Percentiles rank a stretch among this genome's conserved stretches.
phyloP scores from a whole-genome alignment of 495 filamentous ascomycete genomes.

The Aspergillus mulundensis region DNA sequence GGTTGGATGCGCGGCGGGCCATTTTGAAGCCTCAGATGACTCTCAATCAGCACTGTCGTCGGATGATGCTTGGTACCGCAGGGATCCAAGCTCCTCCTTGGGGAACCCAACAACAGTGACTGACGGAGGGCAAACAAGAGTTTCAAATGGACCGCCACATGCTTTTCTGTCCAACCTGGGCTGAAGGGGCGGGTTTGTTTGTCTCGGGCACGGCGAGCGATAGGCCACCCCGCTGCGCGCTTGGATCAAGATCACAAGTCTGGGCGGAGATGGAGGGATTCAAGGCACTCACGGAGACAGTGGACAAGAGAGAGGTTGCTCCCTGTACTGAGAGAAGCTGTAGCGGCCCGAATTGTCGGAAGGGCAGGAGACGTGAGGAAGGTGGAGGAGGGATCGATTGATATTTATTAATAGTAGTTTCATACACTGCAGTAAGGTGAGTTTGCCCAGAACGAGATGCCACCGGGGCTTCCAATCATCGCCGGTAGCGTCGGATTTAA shows the following conservation, averaged over 20 bases:
- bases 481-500: conserved; percentile 8
- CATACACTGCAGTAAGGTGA: conserved; percentile 4
- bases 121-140: conserved; percentile 4
- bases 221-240: conserved; percentile 20
- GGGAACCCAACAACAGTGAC: neutral
- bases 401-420: conserved; percentile 18
- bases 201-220: conserved; percentile 13
- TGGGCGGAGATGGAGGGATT: conserved; percentile 7
- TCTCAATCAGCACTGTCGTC: conserved; percentile 14
- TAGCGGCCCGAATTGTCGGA: conserved; percentile 7
- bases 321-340: neutral
- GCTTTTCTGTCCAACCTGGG: conserved; percentile 4
- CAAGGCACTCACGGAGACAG: conserved; percentile 14
- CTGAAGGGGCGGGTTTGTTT: conserved; percentile 9
- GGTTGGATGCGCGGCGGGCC: neutral
- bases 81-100: neutral
- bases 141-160: neutral
- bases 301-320: neutral
- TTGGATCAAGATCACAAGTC: conserved; percentile 6
- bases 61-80: conserved; percentile 11
- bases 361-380: neutral
- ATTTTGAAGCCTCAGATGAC: conserved; percentile 14
- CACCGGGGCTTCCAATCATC: conserved; percentile 1
- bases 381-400: conserved; percentile 6
- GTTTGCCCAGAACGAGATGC: conserved; percentile 1